These are phyloP conservation scores for Backusella circina DNA, from an alignment of 192 early-diverging fungal genomes.

Conservation along the genomic window DNA sequence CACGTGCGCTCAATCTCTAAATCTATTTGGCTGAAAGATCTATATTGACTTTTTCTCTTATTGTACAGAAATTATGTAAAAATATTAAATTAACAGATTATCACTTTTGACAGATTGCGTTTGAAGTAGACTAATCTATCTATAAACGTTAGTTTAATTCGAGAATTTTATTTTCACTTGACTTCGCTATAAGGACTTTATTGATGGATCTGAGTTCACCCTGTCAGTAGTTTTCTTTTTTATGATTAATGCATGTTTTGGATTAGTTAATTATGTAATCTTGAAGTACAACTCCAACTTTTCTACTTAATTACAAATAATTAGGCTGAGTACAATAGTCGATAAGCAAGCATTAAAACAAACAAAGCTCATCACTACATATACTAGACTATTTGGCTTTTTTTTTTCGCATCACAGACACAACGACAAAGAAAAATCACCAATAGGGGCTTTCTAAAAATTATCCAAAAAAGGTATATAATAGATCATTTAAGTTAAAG, in stretches of 20 bases:
- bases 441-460: not conserved
- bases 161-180: not conserved
- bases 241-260: not conserved
- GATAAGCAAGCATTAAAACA: not conserved
- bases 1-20: not conserved
- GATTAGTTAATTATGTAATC: not conserved
- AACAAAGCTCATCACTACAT: not conserved
- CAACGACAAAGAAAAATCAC: not conserved
- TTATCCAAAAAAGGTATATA: not conserved
- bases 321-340: not conserved
- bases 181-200: not conserved
- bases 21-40: not conserved
- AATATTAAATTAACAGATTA: not conserved
- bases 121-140: not conserved
- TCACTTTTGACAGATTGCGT: not conserved
- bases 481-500: not conserved
- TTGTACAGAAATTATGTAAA: not conserved
- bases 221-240: not conserved
- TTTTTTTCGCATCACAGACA: not conserved
- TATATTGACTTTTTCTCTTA: not conserved
- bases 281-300: not conserved
- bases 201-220: not conserved
- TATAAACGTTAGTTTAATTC: not conserved
- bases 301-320: not conserved
- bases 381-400: not conserved